Evolutionary conservation across 2,329 filamentous ascomycete species (phyloP).

Genomic region (Podosphaera xanthii): DNA sequence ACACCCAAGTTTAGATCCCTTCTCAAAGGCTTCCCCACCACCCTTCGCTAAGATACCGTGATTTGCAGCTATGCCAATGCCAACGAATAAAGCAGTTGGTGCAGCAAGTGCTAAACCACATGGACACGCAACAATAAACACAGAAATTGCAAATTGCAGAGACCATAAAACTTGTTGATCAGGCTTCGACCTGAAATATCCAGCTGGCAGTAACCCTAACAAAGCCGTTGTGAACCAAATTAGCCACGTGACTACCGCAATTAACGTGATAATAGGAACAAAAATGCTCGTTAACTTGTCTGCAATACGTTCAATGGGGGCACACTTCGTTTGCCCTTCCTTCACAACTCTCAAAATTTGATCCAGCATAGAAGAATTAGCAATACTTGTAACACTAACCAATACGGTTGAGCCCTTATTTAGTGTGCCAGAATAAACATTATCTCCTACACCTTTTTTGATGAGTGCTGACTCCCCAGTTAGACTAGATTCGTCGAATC

Average conservation of each 20-base stretch:
- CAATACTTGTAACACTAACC: constrained; percentile 37
- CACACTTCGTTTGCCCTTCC: constrained; percentile 53
- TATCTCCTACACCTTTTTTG: constrained; percentile 37
- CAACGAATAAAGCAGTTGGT: constrained; percentile 34
- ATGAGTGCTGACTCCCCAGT: constrained; percentile 56
- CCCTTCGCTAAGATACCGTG: constrained; percentile 34
- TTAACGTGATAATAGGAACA: constrained; percentile 45
- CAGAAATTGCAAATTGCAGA: constrained; percentile 48
- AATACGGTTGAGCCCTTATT: constrained; percentile 44
- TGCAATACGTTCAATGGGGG: constrained; percentile 53
- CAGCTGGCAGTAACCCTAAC: constrained; percentile 29
- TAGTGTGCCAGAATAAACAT: constrained; percentile 50
- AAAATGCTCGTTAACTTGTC: constrained; percentile 56
- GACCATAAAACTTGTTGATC: constrained; percentile 54
- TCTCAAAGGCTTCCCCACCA: constrained; percentile 35
- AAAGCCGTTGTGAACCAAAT: constrained; percentile 45
- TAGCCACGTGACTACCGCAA: constrained; percentile 49
- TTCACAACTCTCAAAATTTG: constrained; percentile 56
- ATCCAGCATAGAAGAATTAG: constrained; percentile 54
- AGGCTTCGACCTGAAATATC: constrained; percentile 28
- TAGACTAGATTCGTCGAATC: constrained; percentile 76
- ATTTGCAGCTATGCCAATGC: constrained; percentile 31
- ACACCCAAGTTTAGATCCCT: constrained; percentile 29
- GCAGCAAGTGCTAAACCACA: constrained; percentile 36
- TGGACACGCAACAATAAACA: constrained; percentile 37